phyloP scores from a whole-genome alignment of 306 rosid species.

The Acacia acuminata region DNA sequence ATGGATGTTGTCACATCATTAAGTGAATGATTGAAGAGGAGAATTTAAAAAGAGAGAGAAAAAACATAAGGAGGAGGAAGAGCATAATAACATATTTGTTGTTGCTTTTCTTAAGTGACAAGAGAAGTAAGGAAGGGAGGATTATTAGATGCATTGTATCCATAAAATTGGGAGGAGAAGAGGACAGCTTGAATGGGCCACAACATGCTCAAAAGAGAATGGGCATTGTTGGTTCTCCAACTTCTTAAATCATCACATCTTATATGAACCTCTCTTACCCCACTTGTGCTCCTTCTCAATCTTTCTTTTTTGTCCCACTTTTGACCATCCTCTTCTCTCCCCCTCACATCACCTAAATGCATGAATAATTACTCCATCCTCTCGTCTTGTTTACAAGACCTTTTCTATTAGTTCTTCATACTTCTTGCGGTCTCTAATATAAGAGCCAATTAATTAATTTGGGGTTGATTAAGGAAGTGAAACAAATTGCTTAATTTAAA shows the following conservation, averaged over 20 bases:
- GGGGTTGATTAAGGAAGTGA: too few species aligned
- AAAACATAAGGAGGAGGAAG: background rate
- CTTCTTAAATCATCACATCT: conserved; percentile 39
- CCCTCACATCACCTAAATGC: conserved; percentile 1
- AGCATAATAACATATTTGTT: conserved; percentile 31
- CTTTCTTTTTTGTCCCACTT: conserved; percentile 61
- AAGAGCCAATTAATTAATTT: too few species aligned
- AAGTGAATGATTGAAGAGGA: conserved; percentile 64
- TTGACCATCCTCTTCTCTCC: conserved; percentile 58
- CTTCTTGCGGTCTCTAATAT: accelerated
- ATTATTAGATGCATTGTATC: conserved; percentile 78
- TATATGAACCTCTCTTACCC: conserved; percentile 43
- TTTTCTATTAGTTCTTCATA: too few species aligned
- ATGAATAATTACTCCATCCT: background rate
- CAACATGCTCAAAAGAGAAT: conserved; percentile 46
- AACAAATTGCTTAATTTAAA: too few species aligned
- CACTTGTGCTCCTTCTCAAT: conserved; percentile 35
- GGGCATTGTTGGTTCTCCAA: conserved; percentile 69
- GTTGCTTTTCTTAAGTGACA: conserved; percentile 37
- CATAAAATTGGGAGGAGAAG: conserved; percentile 54
- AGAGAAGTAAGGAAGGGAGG: conserved; percentile 16
- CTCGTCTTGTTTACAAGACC: background rate
- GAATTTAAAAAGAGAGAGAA: background rate
- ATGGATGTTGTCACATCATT: conserved; percentile 88
- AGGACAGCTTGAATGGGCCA: conserved; percentile 73